phyloP scores from a whole-genome alignment of 768 basidiomycete species.

The Rhizopogon vinicolor region DNA sequence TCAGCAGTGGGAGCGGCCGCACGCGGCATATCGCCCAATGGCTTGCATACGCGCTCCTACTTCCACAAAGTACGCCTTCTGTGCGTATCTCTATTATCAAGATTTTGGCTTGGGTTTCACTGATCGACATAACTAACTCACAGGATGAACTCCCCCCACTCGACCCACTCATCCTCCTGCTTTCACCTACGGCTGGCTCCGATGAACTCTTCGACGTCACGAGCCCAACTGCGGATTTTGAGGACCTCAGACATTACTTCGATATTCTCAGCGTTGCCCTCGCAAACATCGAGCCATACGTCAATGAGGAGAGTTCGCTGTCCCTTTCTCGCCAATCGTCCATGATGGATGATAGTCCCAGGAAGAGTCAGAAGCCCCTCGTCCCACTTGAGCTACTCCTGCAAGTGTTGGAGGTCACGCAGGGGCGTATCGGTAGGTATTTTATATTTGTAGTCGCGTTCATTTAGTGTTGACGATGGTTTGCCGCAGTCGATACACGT shows the following conservation, averaged over 20 bases:
- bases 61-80: background rate
- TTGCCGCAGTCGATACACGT: constrained; percentile 57
- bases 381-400: constrained; percentile 47
- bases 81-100: constrained; percentile 11
- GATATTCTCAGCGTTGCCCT: constrained; percentile 56
- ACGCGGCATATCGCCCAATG: constrained; percentile 53
- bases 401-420: constrained; percentile 44
- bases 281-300: constrained; percentile 54
- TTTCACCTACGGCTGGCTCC: constrained; percentile 40
- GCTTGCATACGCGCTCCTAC: constrained; percentile 41
- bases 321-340: constrained; percentile 7
- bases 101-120: background rate
- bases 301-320: constrained; percentile 37
- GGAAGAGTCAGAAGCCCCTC: constrained; percentile 26
- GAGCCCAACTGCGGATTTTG: constrained; percentile 55
- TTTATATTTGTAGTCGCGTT: background rate
- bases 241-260: constrained; percentile 51
- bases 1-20: constrained; percentile 46
- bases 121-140: background rate
- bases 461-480: background rate
- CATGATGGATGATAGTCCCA: constrained; percentile 18
- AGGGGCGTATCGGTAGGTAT: constrained; percentile 57
- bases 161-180: constrained; percentile 40
- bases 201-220: constrained; percentile 48
- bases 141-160: constrained; percentile 50